phyloP scores from a whole-genome alignment of 805 yeast species.

The Blastobotrys americana region DNA sequence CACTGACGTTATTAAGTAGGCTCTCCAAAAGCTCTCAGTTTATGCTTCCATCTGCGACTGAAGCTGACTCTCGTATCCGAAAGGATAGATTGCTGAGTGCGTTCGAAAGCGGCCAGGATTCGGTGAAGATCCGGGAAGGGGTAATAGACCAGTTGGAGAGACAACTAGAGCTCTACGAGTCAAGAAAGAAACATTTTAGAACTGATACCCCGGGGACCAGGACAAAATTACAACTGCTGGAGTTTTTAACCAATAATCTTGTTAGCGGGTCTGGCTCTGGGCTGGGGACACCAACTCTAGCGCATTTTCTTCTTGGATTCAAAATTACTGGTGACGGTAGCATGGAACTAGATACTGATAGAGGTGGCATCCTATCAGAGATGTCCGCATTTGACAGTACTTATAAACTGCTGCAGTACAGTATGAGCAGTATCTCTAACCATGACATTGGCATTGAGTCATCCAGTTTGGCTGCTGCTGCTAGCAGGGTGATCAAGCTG shows the following conservation, averaged over 20 bases:
- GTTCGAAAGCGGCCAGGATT: slow-evolving; percentile 70
- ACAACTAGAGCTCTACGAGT: slow-evolving; percentile 19
- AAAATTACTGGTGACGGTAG: slow-evolving; percentile 45
- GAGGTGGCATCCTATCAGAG: slow-evolving; percentile 47
- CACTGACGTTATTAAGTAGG: slow-evolving; percentile 47
- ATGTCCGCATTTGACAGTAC: slow-evolving; percentile 53
- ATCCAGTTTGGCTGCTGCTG: slow-evolving; percentile 48
- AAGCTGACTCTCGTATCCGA: slow-evolving; percentile 31
- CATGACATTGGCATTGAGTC: slow-evolving; percentile 33
- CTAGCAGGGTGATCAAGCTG: slow-evolving; percentile 55
- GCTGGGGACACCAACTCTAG: slow-evolving; percentile 42
- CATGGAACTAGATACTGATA: slow-evolving; percentile 38
- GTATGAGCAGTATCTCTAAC: slow-evolving; percentile 37
- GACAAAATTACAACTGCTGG: slow-evolving; percentile 51
- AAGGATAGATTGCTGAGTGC: slow-evolving; percentile 61
- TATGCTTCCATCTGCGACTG: slow-evolving; percentile 24
- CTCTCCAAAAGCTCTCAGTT: slow-evolving; percentile 47
- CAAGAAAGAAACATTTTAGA: slow-evolving; percentile 31
- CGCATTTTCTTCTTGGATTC: slow-evolving; percentile 78
- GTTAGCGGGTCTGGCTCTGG: slow-evolving; percentile 23
- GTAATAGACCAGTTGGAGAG: slow-evolving; percentile 62
- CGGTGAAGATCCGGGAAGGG: slow-evolving; percentile 62
- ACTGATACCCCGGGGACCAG: slow-evolving; percentile 29
- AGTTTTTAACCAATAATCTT: slow-evolving; percentile 49
- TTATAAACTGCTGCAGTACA: slow-evolving; percentile 42